Base-by-base conservation (phyloP, 2,329 filamentous ascomycete genomes). In the Calonectria crousiana region DNA sequence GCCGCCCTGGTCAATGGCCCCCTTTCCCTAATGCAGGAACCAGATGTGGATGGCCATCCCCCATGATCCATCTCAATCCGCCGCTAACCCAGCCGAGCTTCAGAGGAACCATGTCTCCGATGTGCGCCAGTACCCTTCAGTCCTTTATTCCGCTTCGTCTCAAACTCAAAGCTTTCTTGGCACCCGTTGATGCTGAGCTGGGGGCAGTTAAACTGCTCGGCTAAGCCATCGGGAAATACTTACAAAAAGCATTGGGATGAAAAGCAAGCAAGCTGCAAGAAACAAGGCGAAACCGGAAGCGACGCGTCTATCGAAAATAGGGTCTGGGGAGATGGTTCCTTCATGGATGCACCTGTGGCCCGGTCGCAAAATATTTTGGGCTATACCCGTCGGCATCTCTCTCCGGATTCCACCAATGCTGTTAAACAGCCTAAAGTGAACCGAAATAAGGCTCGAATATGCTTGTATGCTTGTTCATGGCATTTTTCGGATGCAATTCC, bases 21-120 rank as follows among this genome's bases (percentile, higher is more conserved):
- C 73, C 72, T 65, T 65, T 64, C 71, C 44, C 74, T 74, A 78
- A 81, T 81, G 79, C 79, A 81, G 79, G 79, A 81, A 81, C 79
- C 77, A 73, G 77, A 75, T 67, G 71, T 26, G 41, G 60, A 44
- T 53, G 52, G 71, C 32, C 62, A 56, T 67, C 51, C 51, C 53
- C 47, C 67, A 60, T 69, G 38, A 58, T 67, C 49, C 67, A 69
- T 69, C 60, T 71, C 60, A 66, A 71, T 30, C 69, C 62, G 62
- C 56, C 64, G 49, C 64, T 62, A 58, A 44, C 26, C 49, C 60
- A 65, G 64, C 71, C 58, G 49, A 58, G 58, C 58, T 65, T 53
- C 68, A 73, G 60, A 71, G 67, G 58, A 38, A 44, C 53, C 49
- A 53, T 72, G 65, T 49, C 56, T 34, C 65, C 56, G 65, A 69